A percentile compares a stretch with the other conserved stretches of the same genome.
Conservation (phyloP, 2,329 filamentous ascomycete genomes). For the Drechslerella coelobrocha region DNA sequence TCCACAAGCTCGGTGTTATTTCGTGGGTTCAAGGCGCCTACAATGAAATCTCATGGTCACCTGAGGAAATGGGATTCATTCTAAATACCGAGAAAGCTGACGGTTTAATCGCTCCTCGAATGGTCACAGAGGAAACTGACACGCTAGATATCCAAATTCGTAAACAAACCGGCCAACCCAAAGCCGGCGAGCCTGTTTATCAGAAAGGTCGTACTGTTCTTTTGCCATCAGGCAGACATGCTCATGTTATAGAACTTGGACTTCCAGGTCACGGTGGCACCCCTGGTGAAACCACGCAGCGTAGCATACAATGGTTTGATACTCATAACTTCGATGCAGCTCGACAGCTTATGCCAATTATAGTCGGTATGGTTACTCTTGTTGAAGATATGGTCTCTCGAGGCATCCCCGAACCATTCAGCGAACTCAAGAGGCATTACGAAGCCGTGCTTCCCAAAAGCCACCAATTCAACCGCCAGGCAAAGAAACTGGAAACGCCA, state of each 20-base stretch:
- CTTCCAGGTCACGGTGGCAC: background rate
- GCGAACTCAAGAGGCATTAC: background rate
- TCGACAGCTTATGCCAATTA: conserved; percentile 9
- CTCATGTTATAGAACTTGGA: conserved; percentile 4
- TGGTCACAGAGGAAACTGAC: background rate
- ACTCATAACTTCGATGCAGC: background rate
- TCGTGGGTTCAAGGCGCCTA: conserved; percentile 10
- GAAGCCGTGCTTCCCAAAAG: background rate
- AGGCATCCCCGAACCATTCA: conserved; percentile 1
- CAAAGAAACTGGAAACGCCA: no score
- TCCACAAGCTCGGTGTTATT: conserved; percentile 9
- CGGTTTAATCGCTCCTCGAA: conserved; percentile 10
- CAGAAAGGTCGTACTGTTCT: background rate
- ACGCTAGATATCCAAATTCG: background rate
- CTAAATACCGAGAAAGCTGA: background rate
- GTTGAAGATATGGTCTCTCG: conserved; percentile 1
- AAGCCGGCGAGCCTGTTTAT: background rate
- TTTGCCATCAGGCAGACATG: background rate
- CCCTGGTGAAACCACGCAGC: no score
- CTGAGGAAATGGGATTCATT: background rate
- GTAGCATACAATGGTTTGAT: background rate
- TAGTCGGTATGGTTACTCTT: background rate
- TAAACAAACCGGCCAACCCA: background rate
- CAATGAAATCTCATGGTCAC: background rate
- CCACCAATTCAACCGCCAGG: background rate